These are phyloP conservation scores for Penicillium roqueforti DNA, from an alignment of 495 filamentous ascomycete genomes.

Conservation along the genomic window DNA sequence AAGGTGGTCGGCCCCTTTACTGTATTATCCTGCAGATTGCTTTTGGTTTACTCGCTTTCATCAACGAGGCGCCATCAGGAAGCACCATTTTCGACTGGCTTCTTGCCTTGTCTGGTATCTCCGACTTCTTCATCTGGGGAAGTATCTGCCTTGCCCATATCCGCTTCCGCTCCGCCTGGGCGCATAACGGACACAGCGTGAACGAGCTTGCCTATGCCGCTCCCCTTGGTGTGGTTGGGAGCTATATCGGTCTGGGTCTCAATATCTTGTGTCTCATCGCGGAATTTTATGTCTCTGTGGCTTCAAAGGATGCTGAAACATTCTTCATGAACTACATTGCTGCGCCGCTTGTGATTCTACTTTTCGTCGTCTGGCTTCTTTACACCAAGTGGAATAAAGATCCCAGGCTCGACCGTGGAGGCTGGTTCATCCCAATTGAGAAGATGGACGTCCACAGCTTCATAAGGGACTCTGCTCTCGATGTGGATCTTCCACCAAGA, in stretches of 20 bases:
- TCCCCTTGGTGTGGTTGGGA: constrained; percentile 61
- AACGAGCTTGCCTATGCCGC: constrained; percentile 71
- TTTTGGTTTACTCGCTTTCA: constrained; percentile 54
- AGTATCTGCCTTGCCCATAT: constrained; percentile 71
- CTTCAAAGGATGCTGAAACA: constrained; percentile 42
- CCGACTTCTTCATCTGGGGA: constrained; percentile 67
- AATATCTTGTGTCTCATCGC: constrained; percentile 60
- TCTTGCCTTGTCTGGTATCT: constrained; percentile 61
- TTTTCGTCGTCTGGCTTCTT: constrained; percentile 36
- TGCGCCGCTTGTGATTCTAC: constrained; percentile 48
- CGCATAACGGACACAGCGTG: constrained; percentile 50
- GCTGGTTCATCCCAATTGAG: constrained; percentile 17
- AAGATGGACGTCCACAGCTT: constrained; percentile 24
- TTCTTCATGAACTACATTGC: constrained; percentile 67
- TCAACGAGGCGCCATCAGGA: constrained; percentile 44
- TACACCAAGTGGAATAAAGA: constrained; percentile 24
- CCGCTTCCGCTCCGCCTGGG: constrained; percentile 63
- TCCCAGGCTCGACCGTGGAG: constrained; percentile 24
- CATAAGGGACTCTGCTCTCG: constrained; percentile 24
- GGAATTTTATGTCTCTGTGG: constrained; percentile 46
- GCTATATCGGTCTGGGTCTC: constrained; percentile 59
- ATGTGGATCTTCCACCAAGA: constrained; percentile 25
- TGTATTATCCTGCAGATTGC: constrained; percentile 49
- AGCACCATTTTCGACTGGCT: constrained; percentile 56
- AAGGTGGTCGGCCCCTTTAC: constrained; percentile 52